Evolutionary conservation across 345 rosid species (phyloP), one percentile per base, ranked within the genome.

Genomic region (Brassica juncea): DNA sequence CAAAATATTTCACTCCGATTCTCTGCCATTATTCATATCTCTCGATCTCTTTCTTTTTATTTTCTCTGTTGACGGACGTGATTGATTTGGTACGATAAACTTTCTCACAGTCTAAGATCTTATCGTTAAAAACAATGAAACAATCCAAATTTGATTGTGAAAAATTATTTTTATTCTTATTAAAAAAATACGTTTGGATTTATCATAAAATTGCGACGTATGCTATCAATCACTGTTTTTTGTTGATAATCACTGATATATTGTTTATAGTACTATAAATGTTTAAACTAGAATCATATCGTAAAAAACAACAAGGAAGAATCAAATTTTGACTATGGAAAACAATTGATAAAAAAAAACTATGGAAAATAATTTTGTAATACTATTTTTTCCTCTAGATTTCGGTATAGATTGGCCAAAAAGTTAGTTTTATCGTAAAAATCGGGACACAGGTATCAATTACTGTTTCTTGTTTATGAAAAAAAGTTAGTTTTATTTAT

Each of bases 11-110:
- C 19, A 12, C 27, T 35, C 44, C 9, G 78, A 60, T 73, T 79
- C 82, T 79, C 78, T 61, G 71, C 71, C 82, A 73, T 79, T 68
- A 79, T 79, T 73, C 82, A 79, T 47, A 47, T 66, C 63, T 79
- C 47, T 73, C 34, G 77, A 66, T 79, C 68, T 66, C 71, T 58
- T 66, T 21, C 65, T 30, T 15, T 64, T 4, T 37, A 37, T 15
- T 6, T 42, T 68, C 49, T 37, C 67, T 16, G 30, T 72, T 44
- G 68, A 79, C 14, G 71, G 71, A 74, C 35, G 71, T 69, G 71
- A 68, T 69, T 68, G 75, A 70, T 69, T 74, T 80, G 71, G 79
- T 80, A 80, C 79, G 61, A 74, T 80, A 74, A 68, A 47, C 64
- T 67, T 73, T 67, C 64, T 37, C 69, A 66, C 60, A 71, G 66